These are phyloP conservation scores for Boletus vermiculosoides DNA, from an alignment of 768 basidiomycete species.

Conservation along the genomic window DNA sequence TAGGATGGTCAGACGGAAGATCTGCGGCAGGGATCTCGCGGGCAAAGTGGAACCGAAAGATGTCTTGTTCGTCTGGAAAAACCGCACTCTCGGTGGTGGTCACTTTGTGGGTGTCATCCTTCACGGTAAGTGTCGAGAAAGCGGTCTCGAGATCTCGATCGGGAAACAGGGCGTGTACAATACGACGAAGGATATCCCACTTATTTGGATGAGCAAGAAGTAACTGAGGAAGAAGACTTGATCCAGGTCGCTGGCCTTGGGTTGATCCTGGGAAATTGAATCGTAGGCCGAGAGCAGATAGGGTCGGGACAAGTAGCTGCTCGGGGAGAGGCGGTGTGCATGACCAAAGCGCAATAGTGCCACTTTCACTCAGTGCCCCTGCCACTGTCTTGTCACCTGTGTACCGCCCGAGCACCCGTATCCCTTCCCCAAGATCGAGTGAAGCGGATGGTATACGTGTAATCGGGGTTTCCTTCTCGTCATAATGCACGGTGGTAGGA, in stretches of 20 bases:
- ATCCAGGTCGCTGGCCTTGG: neutral
- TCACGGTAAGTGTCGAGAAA: constrained; percentile 53
- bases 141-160: constrained; percentile 24
- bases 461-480: constrained; percentile 1
- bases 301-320: constrained; percentile 19
- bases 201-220: constrained; percentile 27
- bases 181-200: constrained; percentile 18
- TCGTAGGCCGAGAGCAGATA: constrained; percentile 29
- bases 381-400: constrained; percentile 16
- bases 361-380: constrained; percentile 26
- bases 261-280: neutral
- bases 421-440: constrained; percentile 18
- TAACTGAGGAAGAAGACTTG: constrained; percentile 26
- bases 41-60: constrained; percentile 56
- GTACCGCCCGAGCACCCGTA: constrained; percentile 21
- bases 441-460: constrained; percentile 16
- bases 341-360: constrained; percentile 30
- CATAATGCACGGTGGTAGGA: constrained; percentile 9
- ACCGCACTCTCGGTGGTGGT: constrained; percentile 19
- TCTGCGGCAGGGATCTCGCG: constrained; percentile 30
- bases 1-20: constrained; percentile 18
- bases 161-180: constrained; percentile 21
- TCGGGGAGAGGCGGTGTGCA: constrained; percentile 27
- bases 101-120: constrained; percentile 39
- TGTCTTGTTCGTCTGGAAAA: constrained; percentile 69